Evolutionary conservation across 257 asterid genomes (phyloP).

Genomic region (Leptodermis oblonga): DNA sequence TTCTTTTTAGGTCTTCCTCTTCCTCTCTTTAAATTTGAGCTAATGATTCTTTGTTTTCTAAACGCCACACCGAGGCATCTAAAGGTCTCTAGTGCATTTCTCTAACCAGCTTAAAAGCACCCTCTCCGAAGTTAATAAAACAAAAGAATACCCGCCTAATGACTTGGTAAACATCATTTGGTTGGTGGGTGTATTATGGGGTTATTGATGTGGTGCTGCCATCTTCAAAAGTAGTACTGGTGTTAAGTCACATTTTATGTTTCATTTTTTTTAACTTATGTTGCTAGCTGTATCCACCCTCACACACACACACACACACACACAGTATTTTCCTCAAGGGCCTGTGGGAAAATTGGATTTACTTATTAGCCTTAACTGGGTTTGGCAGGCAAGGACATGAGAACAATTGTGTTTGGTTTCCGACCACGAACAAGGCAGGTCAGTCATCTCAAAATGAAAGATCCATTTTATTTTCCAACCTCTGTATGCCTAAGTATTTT

Average conservation of each 20-base stretch:
- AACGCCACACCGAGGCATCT: too few species aligned
- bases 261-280: not conserved
- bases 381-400: constrained; percentile 90
- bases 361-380: constrained; percentile 15
- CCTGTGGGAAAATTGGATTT: not conserved
- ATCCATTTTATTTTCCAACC: constrained; percentile 12
- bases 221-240: not conserved
- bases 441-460: constrained; percentile 26
- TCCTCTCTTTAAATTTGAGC: not conserved
- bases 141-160: not conserved
- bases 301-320: too few species aligned
- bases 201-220: not conserved
- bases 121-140: not conserved
- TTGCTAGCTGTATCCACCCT: too few species aligned
- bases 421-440: constrained; percentile 96
- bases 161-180: not conserved
- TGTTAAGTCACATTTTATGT: not conserved
- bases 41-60: not conserved
- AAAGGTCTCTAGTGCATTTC: not conserved
- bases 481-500: not conserved
- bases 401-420: constrained; percentile 87
- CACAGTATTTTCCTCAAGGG: not conserved
- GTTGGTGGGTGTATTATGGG: not conserved
- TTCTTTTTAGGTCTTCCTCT: not conserved
- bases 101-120: not conserved